Evolutionary conservation across 73 alveolate species (phyloP).

Genomic region (Tetrahymena thermophila): DNA sequence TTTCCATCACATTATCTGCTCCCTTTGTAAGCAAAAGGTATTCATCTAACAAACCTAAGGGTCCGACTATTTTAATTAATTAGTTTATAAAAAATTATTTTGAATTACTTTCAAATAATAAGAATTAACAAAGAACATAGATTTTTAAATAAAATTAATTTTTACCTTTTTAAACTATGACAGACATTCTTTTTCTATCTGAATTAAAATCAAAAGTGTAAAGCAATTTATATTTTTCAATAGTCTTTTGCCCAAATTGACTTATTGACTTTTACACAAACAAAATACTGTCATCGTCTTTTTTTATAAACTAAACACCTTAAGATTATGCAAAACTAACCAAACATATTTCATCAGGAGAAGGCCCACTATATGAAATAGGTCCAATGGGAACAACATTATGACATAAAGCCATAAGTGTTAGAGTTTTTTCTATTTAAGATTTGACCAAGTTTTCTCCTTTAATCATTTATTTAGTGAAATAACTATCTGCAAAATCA

Average conservation of each 20-base stretch:
- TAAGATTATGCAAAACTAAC: slow-evolving; percentile 74
- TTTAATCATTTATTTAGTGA: slow-evolving; percentile 4
- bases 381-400: slow-evolving; percentile 49
- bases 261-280: slow-evolving; percentile 29
- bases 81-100: no score
- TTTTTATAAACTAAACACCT: slow-evolving; percentile 38
- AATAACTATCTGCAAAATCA: slow-evolving; percentile 23
- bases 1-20: slow-evolving; percentile 85
- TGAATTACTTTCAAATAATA: no score
- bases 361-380: slow-evolving; percentile 76
- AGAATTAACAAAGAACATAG: no score
- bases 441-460: not conserved
- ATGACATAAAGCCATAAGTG: slow-evolving; percentile 71
- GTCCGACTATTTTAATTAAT: not conserved
- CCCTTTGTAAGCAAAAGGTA: slow-evolving; percentile 80
- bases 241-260: slow-evolving; percentile 26
- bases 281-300: slow-evolving; percentile 43
- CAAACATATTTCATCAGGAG: slow-evolving; percentile 94
- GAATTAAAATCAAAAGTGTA: slow-evolving; percentile 40
- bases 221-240: slow-evolving; percentile 38
- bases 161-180: slow-evolving; percentile 66
- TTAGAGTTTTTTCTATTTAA: slow-evolving; percentile 27
- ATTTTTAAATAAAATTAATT: not conserved
- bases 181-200: slow-evolving; percentile 62
- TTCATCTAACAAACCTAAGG: slow-evolving; percentile 16